These are phyloP conservation scores for Chlamydomonas eustigma DNA, from an alignment of 139 green algal genomes.

Conservation along the genomic window DNA sequence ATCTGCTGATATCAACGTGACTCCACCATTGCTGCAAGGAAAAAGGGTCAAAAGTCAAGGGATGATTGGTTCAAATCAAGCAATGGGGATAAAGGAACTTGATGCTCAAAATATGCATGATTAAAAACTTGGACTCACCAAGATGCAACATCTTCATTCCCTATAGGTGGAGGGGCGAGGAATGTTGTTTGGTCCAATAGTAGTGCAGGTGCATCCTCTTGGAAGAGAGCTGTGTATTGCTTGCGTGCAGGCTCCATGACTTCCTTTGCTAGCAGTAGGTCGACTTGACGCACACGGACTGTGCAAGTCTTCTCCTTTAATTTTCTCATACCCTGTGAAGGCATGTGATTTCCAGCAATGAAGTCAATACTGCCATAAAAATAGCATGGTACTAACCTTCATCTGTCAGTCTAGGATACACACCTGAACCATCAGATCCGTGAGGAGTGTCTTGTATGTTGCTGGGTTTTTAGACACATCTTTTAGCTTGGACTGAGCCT, in stretches of 20 bases:
- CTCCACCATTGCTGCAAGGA: constrained; percentile 74
- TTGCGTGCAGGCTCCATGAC: constrained; percentile 52
- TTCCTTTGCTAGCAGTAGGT: constrained; percentile 62
- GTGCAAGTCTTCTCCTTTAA: constrained; percentile 60
- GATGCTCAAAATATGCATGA: background rate
- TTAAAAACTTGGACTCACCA: background rate
- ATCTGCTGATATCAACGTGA: constrained; percentile 81
- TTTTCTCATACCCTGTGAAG: constrained; percentile 74
- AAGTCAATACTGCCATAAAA: too few relatives aligned
- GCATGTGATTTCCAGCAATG: background rate
- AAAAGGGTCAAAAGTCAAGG: too few relatives aligned
- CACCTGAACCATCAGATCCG: constrained; percentile 85
- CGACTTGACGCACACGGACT: constrained; percentile 71
- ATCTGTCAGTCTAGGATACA: background rate
- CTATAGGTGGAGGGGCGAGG: constrained; percentile 59
- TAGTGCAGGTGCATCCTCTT: constrained; percentile 46
- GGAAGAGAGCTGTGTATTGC: constrained; percentile 45
- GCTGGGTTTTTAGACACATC: constrained; percentile 56
- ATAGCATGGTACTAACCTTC: too few relatives aligned
- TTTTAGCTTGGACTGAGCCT: constrained; percentile 58
- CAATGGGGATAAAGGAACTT: background rate
- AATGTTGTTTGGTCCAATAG: constrained; percentile 64
- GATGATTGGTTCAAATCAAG: too few relatives aligned
- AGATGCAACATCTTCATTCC: background rate
- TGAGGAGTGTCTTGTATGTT: constrained; percentile 81